phyloP scores from a whole-genome alignment of 2,329 filamentous ascomycete genomes.

The Monilinia polystroma region DNA sequence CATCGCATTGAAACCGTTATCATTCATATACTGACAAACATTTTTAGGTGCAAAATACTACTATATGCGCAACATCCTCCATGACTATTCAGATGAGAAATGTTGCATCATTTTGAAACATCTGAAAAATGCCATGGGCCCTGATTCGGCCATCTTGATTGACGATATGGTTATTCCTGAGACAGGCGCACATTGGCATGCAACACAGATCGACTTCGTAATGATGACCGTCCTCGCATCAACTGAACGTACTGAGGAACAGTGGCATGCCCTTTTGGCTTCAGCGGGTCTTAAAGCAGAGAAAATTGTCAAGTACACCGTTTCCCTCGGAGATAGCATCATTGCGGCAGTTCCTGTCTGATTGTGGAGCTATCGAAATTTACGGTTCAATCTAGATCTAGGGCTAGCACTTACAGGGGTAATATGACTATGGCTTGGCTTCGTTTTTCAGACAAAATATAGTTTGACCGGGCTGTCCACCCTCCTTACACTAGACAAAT shows the following conservation, averaged over 20 bases:
- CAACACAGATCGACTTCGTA: constrained; percentile 41
- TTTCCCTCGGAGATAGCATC: constrained; percentile 13
- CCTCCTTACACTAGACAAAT: not conserved
- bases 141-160: constrained; percentile 41
- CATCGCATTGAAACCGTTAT: not conserved
- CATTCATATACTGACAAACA: not conserved
- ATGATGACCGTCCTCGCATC: constrained; percentile 43
- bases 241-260: constrained; percentile 40
- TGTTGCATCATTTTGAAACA: constrained; percentile 20
- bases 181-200: constrained; percentile 38
- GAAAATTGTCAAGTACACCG: not conserved
- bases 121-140: constrained; percentile 4
- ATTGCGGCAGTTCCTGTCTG: not conserved
- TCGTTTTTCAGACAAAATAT: not conserved
- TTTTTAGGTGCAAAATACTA: constrained; percentile 38
- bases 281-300: not conserved
- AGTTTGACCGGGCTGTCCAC: not conserved
- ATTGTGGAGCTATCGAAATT: not conserved
- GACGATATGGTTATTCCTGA: constrained; percentile 46
- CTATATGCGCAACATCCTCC: constrained; percentile 43
- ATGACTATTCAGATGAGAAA: constrained; percentile 43
- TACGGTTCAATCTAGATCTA: not conserved
- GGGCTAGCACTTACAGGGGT: not conserved
- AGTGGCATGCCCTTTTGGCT: constrained; percentile 14
- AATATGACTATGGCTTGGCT: not conserved